Percentiles rank a stretch among this genome's conserved stretches.
Conservation (phyloP, 2,329 filamentous ascomycete genomes). For the Tolypocladium ovalisporum region DNA sequence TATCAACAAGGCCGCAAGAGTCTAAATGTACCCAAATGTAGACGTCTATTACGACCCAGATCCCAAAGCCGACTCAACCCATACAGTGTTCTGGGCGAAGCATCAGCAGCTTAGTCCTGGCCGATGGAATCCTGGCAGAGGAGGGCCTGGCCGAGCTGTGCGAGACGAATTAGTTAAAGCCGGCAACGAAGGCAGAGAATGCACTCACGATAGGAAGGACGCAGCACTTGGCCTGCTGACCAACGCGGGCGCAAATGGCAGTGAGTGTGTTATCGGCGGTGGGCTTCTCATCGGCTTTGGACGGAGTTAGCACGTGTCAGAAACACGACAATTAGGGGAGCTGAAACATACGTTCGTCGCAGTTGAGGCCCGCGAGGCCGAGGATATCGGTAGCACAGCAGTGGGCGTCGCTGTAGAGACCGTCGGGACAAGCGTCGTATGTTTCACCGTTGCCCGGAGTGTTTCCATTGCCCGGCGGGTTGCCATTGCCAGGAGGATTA, state of each 20-base stretch:
- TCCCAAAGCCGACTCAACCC: no score
- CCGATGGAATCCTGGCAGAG: background rate
- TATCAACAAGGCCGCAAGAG: background rate
- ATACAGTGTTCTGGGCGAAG: no score
- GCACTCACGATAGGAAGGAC: constrained; percentile 5
- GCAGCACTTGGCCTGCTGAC: constrained; percentile 3
- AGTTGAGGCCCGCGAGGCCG: constrained; percentile 6
- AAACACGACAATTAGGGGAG: background rate
- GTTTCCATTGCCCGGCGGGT: background rate
- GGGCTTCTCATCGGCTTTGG: background rate
- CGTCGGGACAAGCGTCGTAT: background rate
- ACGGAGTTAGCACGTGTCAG: background rate
- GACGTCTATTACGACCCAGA: background rate
- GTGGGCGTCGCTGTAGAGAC: constrained; percentile 5
- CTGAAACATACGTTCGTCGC: constrained; percentile 3
- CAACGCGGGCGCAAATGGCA: background rate
- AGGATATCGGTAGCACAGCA: constrained; percentile 8
- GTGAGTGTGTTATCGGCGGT: background rate
- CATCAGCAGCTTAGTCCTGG: background rate
- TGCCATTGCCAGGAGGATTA: background rate
- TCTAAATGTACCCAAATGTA: background rate
- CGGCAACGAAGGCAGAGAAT: no score
- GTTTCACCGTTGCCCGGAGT: background rate
- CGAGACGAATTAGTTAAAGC: background rate
- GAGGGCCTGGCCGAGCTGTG: background rate